Percentiles rank a stretch among this genome's conserved stretches.
phyloP scores from a whole-genome alignment of 2,329 filamentous ascomycete genomes.

The Pleurostoma richardsiae region DNA sequence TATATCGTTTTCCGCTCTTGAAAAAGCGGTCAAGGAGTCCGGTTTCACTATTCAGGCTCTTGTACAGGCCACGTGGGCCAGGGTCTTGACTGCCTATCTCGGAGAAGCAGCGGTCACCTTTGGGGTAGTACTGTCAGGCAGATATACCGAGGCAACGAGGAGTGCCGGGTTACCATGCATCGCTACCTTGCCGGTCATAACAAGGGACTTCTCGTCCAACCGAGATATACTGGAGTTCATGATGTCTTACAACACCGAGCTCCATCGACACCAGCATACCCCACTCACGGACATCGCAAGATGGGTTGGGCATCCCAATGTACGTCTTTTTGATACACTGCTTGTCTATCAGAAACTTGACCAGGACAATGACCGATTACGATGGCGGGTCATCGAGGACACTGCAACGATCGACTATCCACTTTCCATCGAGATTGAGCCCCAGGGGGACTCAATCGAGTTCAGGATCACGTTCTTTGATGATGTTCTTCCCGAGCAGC shows the following conservation, averaged over 20 bases:
- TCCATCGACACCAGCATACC: constrained; percentile 67
- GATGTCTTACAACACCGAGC: constrained; percentile 57
- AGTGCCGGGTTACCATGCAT: constrained; percentile 71
- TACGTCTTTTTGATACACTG: constrained; percentile 75
- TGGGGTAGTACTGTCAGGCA: constrained; percentile 74
- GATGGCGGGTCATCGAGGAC: constrained; percentile 62
- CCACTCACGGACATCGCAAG: constrained; percentile 69
- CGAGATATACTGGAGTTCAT: constrained; percentile 53
- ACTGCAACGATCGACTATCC: constrained; percentile 70
- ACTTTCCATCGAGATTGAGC: constrained; percentile 75
- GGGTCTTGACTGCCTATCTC: constrained; percentile 68
- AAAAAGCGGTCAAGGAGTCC: constrained; percentile 45
- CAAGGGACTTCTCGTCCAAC: constrained; percentile 50
- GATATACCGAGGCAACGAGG: constrained; percentile 56
- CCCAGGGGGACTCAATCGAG: constrained; percentile 41
- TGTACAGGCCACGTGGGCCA: constrained; percentile 73
- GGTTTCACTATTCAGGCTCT: constrained; percentile 73
- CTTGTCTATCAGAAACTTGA: constrained; percentile 72
- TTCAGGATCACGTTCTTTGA: constrained; percentile 63
- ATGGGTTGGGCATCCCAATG: constrained; percentile 61
- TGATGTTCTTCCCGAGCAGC: constrained; percentile 60
- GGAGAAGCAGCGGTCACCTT: constrained; percentile 73
- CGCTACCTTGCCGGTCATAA: constrained; percentile 70
- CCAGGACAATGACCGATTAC: constrained; percentile 13
- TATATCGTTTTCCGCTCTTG: constrained; percentile 40